These are phyloP conservation scores for Cryphonectria japonica DNA, from an alignment of 2,329 filamentous ascomycete genomes.

Conservation along the genomic window DNA sequence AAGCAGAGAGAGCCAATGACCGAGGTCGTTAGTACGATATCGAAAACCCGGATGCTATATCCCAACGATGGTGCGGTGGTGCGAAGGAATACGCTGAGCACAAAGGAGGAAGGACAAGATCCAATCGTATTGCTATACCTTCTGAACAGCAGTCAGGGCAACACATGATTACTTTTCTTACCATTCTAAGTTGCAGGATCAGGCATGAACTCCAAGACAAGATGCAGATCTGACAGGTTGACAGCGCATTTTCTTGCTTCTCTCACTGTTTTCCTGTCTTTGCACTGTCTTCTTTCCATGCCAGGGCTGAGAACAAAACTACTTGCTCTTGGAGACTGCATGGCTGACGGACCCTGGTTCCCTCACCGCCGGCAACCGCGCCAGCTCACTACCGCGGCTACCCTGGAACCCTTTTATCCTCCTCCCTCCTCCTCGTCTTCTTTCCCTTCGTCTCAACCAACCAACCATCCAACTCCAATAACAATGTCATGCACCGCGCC, in stretches of 20 bases:
- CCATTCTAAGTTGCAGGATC: not conserved
- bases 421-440: not conserved
- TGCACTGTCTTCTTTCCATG: too few relatives aligned
- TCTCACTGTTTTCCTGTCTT: too few relatives aligned
- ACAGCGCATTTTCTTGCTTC: not conserved
- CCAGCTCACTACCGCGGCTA: constrained; percentile 15
- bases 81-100: not conserved
- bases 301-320: not conserved
- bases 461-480: not conserved
- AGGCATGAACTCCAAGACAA: not conserved
- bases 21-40: not conserved
- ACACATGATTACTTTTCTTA: not conserved
- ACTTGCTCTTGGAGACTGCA: too few relatives aligned
- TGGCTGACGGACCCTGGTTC: not conserved
- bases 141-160: not conserved
- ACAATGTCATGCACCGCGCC: not conserved
- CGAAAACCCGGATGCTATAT: not conserved
- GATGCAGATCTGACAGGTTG: not conserved
- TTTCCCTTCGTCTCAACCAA: not conserved
- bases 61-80: not conserved
- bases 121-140: too few relatives aligned
- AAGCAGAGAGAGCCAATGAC: not conserved
- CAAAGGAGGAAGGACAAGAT: too few relatives aligned
- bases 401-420: constrained; percentile 16
- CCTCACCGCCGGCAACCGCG: constrained; percentile 17